Conservation (phyloP, 108 stramenopile genomes). For the Conticribra guillardii region DNA sequence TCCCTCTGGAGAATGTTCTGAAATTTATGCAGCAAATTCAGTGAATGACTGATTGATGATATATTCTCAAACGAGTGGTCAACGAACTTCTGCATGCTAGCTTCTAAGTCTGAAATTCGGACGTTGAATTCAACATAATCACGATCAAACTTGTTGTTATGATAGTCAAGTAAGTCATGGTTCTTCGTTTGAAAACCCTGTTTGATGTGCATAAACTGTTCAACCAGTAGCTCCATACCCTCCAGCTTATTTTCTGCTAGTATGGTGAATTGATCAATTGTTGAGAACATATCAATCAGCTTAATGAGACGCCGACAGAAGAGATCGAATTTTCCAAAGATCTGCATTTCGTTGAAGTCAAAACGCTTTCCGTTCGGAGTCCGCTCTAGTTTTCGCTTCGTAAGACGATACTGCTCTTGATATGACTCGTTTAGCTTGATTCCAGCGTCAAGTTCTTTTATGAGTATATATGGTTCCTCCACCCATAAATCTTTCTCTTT, state of each 20-base stretch:
- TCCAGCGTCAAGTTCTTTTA: slow-evolving; percentile 74
- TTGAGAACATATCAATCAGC: slow-evolving; percentile 91
- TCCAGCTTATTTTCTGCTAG: slow-evolving; percentile 86
- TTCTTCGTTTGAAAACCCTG: slow-evolving; percentile 76
- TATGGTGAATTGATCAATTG: slow-evolving; percentile 84
- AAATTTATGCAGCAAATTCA: slow-evolving; percentile 85
- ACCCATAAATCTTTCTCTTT: slow-evolving; percentile 74
- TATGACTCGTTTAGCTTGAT: slow-evolving; percentile 89
- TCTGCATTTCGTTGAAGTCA: slow-evolving; percentile 87
- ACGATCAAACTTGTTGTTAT: slow-evolving; percentile 87
- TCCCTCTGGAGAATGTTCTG: slow-evolving; percentile 89
- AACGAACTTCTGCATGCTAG: slow-evolving; percentile 84
- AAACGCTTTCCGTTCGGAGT: slow-evolving; percentile 88
- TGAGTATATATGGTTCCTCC: slow-evolving; percentile 71
- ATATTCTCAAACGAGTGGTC: slow-evolving; percentile 90
- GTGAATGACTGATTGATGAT: slow-evolving; percentile 83
- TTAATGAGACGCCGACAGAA: slow-evolving; percentile 91
- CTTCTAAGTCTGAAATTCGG: slow-evolving; percentile 75
- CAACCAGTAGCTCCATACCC: slow-evolving; percentile 88
- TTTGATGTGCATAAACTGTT: slow-evolving; percentile 76
- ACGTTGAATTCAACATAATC: slow-evolving; percentile 95
- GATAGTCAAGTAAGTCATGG: slow-evolving; percentile 89
- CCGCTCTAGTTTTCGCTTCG: slow-evolving; percentile 79
- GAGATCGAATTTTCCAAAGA: slow-evolving; percentile 91
- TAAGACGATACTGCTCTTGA: slow-evolving; percentile 88